Percentiles rank a stretch among this genome's conserved stretches.
Conservation (phyloP, 192 early-diverging fungal genomes). For the Endogone sp. region DNA sequence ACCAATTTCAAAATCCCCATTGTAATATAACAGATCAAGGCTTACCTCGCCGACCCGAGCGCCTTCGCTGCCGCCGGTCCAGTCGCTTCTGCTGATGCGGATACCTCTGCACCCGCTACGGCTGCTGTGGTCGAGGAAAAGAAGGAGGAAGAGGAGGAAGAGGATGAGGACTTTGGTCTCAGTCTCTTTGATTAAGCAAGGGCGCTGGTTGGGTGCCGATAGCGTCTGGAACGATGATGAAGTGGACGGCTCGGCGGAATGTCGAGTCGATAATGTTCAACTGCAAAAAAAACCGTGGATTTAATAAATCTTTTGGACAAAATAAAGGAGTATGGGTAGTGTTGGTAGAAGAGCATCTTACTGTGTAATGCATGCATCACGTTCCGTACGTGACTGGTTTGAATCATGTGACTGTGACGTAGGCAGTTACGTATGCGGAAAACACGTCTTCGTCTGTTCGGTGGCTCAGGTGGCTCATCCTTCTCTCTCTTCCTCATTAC, state of each 20-base stretch:
- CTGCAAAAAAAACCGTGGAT: too few relatives aligned
- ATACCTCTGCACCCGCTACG: slow-evolving; percentile 48
- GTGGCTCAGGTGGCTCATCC: too few relatives aligned
- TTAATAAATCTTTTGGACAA: too few relatives aligned
- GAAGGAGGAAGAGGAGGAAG: slow-evolving; percentile 68
- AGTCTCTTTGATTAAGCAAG: slow-evolving; percentile 79
- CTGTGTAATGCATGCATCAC: too few relatives aligned
- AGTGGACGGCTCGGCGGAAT: not conserved
- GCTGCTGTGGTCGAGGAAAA: slow-evolving; percentile 45
- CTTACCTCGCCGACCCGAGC: slow-evolving; percentile 88
- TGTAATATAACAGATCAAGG: slow-evolving; percentile 68
- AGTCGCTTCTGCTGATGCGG: slow-evolving; percentile 60
- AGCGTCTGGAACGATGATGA: not conserved
- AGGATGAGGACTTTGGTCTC: slow-evolving; percentile 93
- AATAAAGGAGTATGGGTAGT: too few relatives aligned
- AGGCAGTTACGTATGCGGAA: too few relatives aligned
- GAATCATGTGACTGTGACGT: too few relatives aligned
- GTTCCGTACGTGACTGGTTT: too few relatives aligned
- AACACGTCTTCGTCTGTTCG: too few relatives aligned
- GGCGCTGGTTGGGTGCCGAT: not conserved
- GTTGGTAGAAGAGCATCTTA: too few relatives aligned
- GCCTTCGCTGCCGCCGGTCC: slow-evolving; percentile 82
- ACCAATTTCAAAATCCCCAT: not conserved
- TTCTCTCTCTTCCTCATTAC: too few relatives aligned
- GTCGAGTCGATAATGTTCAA: too few relatives aligned